Conservation (phyloP, 495 filamentous ascomycete species). For the Massariosphaeria phaeospora region DNA sequence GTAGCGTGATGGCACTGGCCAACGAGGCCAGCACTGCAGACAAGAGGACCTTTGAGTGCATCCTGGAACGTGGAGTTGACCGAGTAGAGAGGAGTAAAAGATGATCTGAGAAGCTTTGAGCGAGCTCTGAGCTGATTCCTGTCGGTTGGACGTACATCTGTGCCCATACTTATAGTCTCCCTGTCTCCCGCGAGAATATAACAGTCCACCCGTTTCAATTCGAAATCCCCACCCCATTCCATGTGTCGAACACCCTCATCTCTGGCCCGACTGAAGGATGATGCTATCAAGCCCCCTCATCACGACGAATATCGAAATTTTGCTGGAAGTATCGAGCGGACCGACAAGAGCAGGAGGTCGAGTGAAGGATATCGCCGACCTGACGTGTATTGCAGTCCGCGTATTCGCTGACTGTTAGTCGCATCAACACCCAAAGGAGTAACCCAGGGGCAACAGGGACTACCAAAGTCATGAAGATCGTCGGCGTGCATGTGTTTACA, state of each 20-base stretch:
- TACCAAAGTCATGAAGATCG: slow-evolving; percentile 10
- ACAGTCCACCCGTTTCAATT: not conserved
- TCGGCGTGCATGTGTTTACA: slow-evolving; percentile 3
- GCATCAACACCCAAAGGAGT: not conserved
- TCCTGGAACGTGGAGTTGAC: no score
- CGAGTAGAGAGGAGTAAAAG: not conserved
- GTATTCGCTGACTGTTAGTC: not conserved
- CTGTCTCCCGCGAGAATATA: not conserved
- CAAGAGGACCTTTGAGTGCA: slow-evolving; percentile 15
- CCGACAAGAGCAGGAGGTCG: slow-evolving; percentile 8
- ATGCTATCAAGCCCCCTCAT: slow-evolving; percentile 17
- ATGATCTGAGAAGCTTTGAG: slow-evolving; percentile 13
- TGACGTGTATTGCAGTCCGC: not conserved
- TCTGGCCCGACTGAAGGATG: slow-evolving; percentile 9
- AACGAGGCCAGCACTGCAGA: slow-evolving; percentile 10
- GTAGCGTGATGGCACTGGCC: slow-evolving; percentile 40
- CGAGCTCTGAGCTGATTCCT: slow-evolving; percentile 15
- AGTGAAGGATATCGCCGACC: slow-evolving; percentile 9
- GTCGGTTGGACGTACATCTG: not conserved
- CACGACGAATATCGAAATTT: slow-evolving; percentile 11
- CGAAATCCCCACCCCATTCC: not conserved
- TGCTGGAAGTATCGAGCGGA: slow-evolving; percentile 6
- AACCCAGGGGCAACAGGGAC: not conserved
- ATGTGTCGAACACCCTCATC: slow-evolving; percentile 9
- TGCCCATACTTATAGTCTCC: slow-evolving; percentile 8